Conservation (phyloP, 176 grass and related monocot species). For the Paspalum notatum region DNA sequence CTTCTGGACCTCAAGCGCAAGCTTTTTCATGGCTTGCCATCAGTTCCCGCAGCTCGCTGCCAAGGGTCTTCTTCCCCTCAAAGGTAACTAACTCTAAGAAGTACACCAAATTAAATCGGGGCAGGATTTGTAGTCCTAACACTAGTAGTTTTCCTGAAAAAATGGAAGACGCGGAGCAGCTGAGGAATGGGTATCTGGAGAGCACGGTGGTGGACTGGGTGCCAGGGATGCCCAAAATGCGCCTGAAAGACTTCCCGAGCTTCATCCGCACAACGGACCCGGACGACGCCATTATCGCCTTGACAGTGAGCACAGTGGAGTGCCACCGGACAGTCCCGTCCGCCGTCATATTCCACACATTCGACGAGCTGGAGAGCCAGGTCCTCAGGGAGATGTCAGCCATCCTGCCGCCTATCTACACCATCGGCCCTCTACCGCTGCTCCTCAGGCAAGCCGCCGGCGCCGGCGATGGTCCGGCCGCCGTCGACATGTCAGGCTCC, state of each 20-base stretch:
- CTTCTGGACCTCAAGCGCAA: conserved; percentile 40
- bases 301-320: background rate
- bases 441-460: background rate
- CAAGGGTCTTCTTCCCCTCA: conserved; percentile 29
- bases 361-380: conserved; percentile 24
- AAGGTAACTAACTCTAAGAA: background rate
- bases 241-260: conserved; percentile 14
- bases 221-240: conserved; percentile 38
- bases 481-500: background rate
- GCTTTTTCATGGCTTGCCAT: conserved; percentile 9
- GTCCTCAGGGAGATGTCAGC: background rate
- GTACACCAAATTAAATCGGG: too few species aligned
- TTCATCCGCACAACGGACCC: conserved; percentile 28
- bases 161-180: conserved; percentile 4
- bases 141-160: background rate
- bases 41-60: conserved; percentile 15
- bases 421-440: conserved; percentile 35
- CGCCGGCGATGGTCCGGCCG: background rate
- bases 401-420: conserved; percentile 20
- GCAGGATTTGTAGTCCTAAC: background rate
- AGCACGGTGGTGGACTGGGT: conserved; percentile 23
- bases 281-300: background rate
- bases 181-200: conserved; percentile 36
- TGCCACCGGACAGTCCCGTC: background rate
- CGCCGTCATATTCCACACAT: conserved; percentile 39